Conservation (phyloP, 2,329 filamentous ascomycete species). For the Fusarium armeniacum region DNA sequence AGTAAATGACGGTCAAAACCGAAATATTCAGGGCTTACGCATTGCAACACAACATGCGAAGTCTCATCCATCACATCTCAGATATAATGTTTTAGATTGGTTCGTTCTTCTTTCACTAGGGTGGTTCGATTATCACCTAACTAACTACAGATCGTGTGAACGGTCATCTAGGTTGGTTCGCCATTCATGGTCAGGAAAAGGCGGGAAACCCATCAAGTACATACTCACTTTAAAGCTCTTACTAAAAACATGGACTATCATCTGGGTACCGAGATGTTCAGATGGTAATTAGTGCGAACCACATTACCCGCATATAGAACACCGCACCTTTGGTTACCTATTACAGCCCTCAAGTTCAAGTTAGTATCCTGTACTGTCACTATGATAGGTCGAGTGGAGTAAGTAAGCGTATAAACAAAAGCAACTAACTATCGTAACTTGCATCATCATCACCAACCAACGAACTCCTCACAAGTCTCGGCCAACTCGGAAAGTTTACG, state of each 20-base stretch:
- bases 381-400: constrained; percentile 28
- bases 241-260: neutral
- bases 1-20: constrained; percentile 29
- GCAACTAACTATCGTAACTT: constrained; percentile 12
- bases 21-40: constrained; percentile 23
- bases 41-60: constrained; percentile 1
- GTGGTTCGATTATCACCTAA: constrained; percentile 2
- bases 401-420: constrained; percentile 27
- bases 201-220: constrained; percentile 5
- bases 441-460: constrained; percentile 1
- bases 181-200: neutral
- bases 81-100: constrained; percentile 1
- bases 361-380: neutral
- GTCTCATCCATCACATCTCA: constrained; percentile 24
- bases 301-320: constrained; percentile 41
- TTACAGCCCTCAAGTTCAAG: constrained; percentile 2
- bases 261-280: constrained; percentile 5
- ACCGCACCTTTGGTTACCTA: constrained; percentile 18
- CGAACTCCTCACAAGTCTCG: neutral
- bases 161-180: constrained; percentile 1
- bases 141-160: neutral
- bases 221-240: neutral
- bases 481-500: constrained; percentile 1
- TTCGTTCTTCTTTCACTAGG: neutral
- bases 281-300: constrained; percentile 35